A percentile compares a stretch with the other conserved stretches of the same genome.
Conservation (phyloP, 2,329 filamentous ascomycete species). For the Xylariaceae sp. region DNA sequence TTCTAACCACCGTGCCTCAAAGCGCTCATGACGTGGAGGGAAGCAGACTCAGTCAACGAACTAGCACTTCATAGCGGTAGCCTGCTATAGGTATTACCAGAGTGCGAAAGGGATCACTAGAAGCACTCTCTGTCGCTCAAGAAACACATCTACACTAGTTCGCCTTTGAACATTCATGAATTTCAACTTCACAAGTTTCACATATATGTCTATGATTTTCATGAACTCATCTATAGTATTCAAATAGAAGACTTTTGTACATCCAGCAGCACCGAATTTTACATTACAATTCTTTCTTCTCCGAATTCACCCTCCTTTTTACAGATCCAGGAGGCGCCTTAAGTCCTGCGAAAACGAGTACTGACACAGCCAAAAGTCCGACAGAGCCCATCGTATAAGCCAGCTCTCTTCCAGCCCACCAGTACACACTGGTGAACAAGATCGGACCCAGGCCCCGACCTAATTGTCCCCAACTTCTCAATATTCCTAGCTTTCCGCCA, state of each 20-base stretch:
- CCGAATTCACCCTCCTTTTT: conserved; percentile 30
- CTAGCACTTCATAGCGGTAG: no score
- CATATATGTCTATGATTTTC: background rate
- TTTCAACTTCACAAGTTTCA: no score
- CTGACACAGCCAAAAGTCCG: conserved; percentile 78
- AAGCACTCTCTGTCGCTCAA: no score
- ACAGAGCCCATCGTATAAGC: conserved; percentile 83
- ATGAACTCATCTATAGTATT: background rate
- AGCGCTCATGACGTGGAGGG: no score
- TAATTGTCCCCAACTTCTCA: conserved; percentile 83
- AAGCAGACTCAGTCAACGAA: no score
- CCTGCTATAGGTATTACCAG: no score
- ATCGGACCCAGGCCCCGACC: conserved; percentile 87
- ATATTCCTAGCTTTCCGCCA: conserved; percentile 83
- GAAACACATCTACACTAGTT: no score
- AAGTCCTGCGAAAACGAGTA: conserved; percentile 73
- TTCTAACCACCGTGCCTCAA: background rate
- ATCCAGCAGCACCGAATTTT: background rate
- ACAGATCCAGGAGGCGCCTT: conserved; percentile 63
- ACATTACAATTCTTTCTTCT: conserved; percentile 41
- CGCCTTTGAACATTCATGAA: no score
- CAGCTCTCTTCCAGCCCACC: conserved; percentile 91
- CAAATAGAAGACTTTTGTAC: background rate
- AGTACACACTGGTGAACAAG: conserved; percentile 93
- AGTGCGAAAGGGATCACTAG: no score